Conservation (phyloP, 768 basidiomycete species). For the Xanthoconium stramineum region DNA sequence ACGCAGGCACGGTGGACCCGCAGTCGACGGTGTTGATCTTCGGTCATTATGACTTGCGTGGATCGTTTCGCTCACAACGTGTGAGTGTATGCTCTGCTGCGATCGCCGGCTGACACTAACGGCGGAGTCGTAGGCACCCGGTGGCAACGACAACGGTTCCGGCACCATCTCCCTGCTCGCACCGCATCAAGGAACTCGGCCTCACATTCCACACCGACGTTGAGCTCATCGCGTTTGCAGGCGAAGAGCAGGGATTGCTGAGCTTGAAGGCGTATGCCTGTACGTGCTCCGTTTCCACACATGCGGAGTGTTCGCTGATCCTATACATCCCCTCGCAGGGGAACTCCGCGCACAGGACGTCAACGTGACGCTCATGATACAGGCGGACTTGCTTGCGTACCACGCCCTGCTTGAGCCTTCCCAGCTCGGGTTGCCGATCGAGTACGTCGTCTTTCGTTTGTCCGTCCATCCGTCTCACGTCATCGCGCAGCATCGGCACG, state of each 20-base stretch:
- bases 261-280: conserved; percentile 80
- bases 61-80: conserved; percentile 76
- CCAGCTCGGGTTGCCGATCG: conserved; percentile 77
- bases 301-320: background rate
- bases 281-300: conserved; percentile 36
- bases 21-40: conserved; percentile 71
- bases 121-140: conserved; percentile 35
- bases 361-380: conserved; percentile 79
- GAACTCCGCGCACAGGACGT: conserved; percentile 55
- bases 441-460: conserved; percentile 40
- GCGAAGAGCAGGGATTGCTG: conserved; percentile 86
- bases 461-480: background rate
- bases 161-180: conserved; percentile 71
- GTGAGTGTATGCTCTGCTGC: conserved; percentile 7
- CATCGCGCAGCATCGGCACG: conserved; percentile 62
- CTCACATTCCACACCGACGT: conserved; percentile 75
- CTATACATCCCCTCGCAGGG: conserved; percentile 34
- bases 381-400: conserved; percentile 92
- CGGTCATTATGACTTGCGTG: conserved; percentile 89
- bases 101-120: background rate
- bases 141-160: conserved; percentile 62
- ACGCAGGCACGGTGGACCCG: conserved; percentile 40
- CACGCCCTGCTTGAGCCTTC: conserved; percentile 72
- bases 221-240: conserved; percentile 80
- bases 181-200: conserved; percentile 61